These are phyloP conservation scores for Trichoderma semiorbis DNA, from an alignment of 2,329 filamentous ascomycete species.

Conservation along the genomic window DNA sequence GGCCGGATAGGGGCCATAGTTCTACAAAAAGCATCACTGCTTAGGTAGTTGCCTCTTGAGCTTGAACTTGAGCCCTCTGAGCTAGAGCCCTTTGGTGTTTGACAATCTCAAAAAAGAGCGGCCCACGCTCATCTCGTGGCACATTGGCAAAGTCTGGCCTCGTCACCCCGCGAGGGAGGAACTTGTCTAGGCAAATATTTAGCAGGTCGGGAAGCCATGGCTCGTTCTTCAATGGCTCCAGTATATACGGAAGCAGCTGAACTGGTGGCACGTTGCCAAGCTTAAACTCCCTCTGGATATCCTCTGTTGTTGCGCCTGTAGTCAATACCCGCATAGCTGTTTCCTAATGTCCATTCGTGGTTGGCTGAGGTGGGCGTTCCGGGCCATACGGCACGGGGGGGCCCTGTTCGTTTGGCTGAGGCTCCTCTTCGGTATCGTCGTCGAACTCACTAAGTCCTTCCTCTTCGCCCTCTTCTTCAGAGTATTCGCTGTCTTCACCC, in stretches of 20 bases:
- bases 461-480: constrained; percentile 59
- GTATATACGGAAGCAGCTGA: neutral
- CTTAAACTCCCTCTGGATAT: neutral
- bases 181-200: neutral
- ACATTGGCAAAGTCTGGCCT: constrained; percentile 7
- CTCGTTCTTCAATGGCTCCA: neutral
- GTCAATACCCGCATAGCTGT: constrained; percentile 20
- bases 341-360: constrained; percentile 45
- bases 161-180: neutral
- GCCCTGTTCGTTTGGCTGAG: constrained; percentile 34
- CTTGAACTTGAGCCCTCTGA: neutral
- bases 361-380: constrained; percentile 44
- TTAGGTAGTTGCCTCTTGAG: neutral
- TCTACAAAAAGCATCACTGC: neutral
- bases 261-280: neutral
- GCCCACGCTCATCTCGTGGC: neutral
- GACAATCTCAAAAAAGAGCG: neutral
- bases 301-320: neutral
- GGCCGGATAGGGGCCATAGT: neutral
- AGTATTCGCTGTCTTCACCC: constrained; percentile 62
- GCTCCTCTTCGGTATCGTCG: constrained; percentile 55
- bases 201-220: constrained; percentile 4
- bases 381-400: constrained; percentile 45
- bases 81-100: neutral
- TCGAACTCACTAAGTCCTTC: constrained; percentile 64